Conservation (phyloP, 768 basidiomycete species). For the Lactarius sanguifluus region DNA sequence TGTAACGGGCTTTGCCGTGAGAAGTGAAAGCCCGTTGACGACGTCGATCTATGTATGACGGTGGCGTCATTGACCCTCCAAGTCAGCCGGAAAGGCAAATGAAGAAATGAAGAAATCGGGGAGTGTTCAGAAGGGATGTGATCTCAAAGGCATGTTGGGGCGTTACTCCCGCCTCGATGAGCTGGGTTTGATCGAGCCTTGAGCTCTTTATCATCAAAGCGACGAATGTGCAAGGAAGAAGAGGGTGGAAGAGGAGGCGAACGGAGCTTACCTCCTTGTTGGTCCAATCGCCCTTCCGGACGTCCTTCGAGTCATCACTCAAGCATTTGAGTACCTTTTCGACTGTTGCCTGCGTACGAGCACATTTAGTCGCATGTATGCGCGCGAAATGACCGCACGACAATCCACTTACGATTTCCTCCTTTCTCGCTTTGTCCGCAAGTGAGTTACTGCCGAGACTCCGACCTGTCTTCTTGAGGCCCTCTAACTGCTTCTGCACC, state of each 20-base stretch:
- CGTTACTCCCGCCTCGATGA: slow-evolving; percentile 95
- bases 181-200: slow-evolving; percentile 86
- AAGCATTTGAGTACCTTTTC: slow-evolving; percentile 83
- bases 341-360: slow-evolving; percentile 59
- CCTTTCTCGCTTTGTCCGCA: slow-evolving; percentile 94
- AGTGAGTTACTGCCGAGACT: slow-evolving; percentile 72
- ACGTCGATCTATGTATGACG: slow-evolving; percentile 69
- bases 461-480: slow-evolving; percentile 69
- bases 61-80: background rate
- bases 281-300: slow-evolving; percentile 90
- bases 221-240: slow-evolving; percentile 12
- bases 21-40: slow-evolving; percentile 82
- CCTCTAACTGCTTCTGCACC: slow-evolving; percentile 89
- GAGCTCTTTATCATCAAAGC: slow-evolving; percentile 75
- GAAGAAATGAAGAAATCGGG: background rate
- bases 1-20: slow-evolving; percentile 96
- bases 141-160: slow-evolving; percentile 74
- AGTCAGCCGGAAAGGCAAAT: background rate
- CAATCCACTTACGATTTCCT: slow-evolving; percentile 73
- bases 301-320: slow-evolving; percentile 80
- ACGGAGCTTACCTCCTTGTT: slow-evolving; percentile 87
- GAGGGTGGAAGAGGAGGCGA: slow-evolving; percentile 9
- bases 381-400: background rate
- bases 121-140: slow-evolving; percentile 30
- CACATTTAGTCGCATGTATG: background rate